Percentiles rank a stretch among this genome's conserved stretches.
phyloP scores from a whole-genome alignment of 768 basidiomycete genomes.

The Tephrocybe sp. region DNA sequence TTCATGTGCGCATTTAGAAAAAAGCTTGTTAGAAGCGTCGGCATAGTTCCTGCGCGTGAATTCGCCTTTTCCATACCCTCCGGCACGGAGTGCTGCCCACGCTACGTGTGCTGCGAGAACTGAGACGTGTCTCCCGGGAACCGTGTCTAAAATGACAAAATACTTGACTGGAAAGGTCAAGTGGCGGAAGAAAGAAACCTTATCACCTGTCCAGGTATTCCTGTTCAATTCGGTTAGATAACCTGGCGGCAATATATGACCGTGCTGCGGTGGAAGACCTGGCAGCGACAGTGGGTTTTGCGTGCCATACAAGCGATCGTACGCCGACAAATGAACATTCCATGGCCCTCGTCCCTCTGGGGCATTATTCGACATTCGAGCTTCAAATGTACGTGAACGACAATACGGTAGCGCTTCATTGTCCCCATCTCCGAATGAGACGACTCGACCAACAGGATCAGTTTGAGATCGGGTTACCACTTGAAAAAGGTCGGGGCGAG shows the following conservation, averaged over 20 bases:
- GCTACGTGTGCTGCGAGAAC: slow-evolving; percentile 20
- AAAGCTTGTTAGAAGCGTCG: slow-evolving; percentile 7
- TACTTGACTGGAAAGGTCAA: slow-evolving; percentile 30
- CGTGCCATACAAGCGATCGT: neutral
- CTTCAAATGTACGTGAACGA: slow-evolving; percentile 21
- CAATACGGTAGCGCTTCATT: slow-evolving; percentile 1
- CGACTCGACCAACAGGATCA: slow-evolving; percentile 19
- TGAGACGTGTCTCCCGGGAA: slow-evolving; percentile 11
- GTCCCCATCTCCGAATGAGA: slow-evolving; percentile 23
- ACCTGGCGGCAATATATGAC: too few relatives aligned
- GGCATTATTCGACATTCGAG: slow-evolving; percentile 2
- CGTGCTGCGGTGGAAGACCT: too few relatives aligned
- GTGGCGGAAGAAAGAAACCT: slow-evolving; percentile 25
- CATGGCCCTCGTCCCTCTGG: neutral
- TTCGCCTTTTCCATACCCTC: slow-evolving; percentile 21
- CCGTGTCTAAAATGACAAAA: slow-evolving; percentile 25
- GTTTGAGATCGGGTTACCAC: slow-evolving; percentile 28
- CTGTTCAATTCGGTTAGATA: neutral
- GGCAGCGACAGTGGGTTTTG: too few relatives aligned
- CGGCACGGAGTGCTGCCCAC: slow-evolving; percentile 29
- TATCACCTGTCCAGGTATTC: neutral
- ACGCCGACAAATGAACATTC: neutral
- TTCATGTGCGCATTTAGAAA: slow-evolving; percentile 16
- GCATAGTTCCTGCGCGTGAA: slow-evolving; percentile 6
- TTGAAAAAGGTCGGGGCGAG: slow-evolving; percentile 28